These are phyloP conservation scores for Phaseolus lunatus DNA, from an alignment of 306 rosid species.

Conservation along the genomic window DNA sequence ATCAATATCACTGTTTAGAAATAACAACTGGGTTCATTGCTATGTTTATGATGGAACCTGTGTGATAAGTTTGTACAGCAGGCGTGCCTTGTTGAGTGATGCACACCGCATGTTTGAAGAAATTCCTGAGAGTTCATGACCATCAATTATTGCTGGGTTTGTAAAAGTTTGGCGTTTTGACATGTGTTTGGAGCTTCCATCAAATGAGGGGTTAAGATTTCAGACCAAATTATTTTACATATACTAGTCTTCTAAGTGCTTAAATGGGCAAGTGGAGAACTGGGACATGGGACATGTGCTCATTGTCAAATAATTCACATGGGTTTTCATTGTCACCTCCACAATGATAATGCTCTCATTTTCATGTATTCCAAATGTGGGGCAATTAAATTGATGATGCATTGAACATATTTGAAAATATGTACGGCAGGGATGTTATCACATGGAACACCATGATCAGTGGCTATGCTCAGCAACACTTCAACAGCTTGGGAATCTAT, in stretches of 20 bases:
- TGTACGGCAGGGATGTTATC: slow-evolving; percentile 57
- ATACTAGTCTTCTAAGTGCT: slow-evolving; percentile 71
- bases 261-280: slow-evolving; percentile 85
- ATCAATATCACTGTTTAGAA: slow-evolving; percentile 75
- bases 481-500: slow-evolving; percentile 69
- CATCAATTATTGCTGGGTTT: slow-evolving; percentile 71
- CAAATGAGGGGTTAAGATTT: slow-evolving; percentile 55
- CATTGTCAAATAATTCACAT: slow-evolving; percentile 67
- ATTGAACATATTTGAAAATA: slow-evolving; percentile 56
- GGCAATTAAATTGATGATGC: slow-evolving; percentile 65
- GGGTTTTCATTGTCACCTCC: slow-evolving; percentile 64
- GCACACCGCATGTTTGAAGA: slow-evolving; percentile 68
- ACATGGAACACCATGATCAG: slow-evolving; percentile 90
- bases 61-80: slow-evolving; percentile 67
- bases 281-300: slow-evolving; percentile 72
- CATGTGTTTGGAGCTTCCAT: slow-evolving; percentile 66
- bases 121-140: slow-evolving; percentile 78
- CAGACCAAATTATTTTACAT: slow-evolving; percentile 73
- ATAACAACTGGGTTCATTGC: slow-evolving; percentile 62
- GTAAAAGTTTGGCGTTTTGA: slow-evolving; percentile 72
- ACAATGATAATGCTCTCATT: slow-evolving; percentile 68
- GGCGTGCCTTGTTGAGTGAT: slow-evolving; percentile 54
- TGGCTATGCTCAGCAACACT: slow-evolving; percentile 77
- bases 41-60: slow-evolving; percentile 80
- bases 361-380: slow-evolving; percentile 89